These are phyloP conservation scores for Coemansia javaensis DNA, from an alignment of 192 early-diverging fungal genomes.

Conservation along the genomic window DNA sequence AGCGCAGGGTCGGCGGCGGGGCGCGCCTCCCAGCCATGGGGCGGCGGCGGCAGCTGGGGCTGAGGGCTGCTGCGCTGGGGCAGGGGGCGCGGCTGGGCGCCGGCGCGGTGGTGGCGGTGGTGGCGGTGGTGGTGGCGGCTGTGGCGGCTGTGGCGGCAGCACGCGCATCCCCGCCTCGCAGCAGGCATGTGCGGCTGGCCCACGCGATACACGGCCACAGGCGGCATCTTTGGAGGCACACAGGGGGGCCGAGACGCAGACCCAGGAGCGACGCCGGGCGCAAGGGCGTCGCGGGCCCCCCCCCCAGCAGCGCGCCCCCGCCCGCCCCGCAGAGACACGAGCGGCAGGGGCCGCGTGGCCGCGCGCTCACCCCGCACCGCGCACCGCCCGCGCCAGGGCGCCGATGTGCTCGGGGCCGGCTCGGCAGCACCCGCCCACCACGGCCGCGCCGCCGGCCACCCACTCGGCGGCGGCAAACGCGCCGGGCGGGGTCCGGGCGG, in stretches of 20 bases:
- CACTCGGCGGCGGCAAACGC: slow-evolving; percentile 38
- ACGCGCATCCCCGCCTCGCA: slow-evolving; percentile 4
- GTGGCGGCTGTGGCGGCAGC: neutral
- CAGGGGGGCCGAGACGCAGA: too few species aligned
- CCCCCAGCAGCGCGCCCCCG: too few species aligned
- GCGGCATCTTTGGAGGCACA: too few species aligned
- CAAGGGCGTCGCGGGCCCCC: too few species aligned
- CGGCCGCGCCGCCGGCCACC: slow-evolving; percentile 32
- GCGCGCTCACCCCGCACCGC: neutral
- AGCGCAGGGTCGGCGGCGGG: slow-evolving; percentile 9
- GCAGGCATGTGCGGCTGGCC: too few species aligned
- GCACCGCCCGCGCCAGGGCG: slow-evolving; percentile 1
- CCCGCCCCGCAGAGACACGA: too few species aligned
- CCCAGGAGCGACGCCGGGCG: too few species aligned
- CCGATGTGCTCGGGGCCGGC: slow-evolving; percentile 53
- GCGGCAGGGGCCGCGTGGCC: too few species aligned
- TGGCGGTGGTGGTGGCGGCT: slow-evolving; percentile 4
- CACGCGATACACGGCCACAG: slow-evolving; percentile 14
- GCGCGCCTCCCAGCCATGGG: neutral
- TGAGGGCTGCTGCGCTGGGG: too few species aligned
- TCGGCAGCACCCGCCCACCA: slow-evolving; percentile 61
- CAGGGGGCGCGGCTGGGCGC: too few species aligned
- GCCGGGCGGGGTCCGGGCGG: slow-evolving; percentile 4
- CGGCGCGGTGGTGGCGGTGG: slow-evolving; percentile 1
- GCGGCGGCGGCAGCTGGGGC: neutral